Evolutionary conservation across 768 basidiomycete species (phyloP).

Genomic region (Collybia sp.): DNA sequence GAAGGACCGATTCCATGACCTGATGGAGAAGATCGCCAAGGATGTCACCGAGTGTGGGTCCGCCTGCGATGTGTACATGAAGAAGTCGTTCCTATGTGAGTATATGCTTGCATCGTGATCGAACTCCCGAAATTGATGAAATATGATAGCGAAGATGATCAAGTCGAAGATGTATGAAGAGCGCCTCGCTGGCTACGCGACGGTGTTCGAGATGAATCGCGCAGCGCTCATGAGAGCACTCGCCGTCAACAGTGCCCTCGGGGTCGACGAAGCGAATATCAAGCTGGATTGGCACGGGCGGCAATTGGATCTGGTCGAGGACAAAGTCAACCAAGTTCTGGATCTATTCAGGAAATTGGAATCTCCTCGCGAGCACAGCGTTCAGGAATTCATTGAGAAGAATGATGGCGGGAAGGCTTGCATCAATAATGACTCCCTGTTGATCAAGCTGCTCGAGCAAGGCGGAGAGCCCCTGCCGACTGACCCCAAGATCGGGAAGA

Average conservation of each 20-base stretch:
- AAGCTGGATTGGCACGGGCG: slow-evolving; percentile 19
- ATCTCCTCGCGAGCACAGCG: slow-evolving; percentile 32
- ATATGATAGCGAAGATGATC: slow-evolving; percentile 31
- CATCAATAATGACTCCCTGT: slow-evolving; percentile 24
- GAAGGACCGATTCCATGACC: slow-evolving; percentile 22
- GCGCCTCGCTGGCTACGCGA: slow-evolving; percentile 26
- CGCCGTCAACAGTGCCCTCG: slow-evolving; percentile 29
- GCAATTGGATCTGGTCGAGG: slow-evolving; percentile 16
- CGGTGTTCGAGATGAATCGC: slow-evolving; percentile 27
- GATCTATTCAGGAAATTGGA: slow-evolving; percentile 32
- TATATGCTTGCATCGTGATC: not conserved
- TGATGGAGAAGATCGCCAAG: slow-evolving; percentile 24
- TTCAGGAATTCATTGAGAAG: slow-evolving; percentile 30
- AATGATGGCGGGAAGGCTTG: slow-evolving; percentile 33
- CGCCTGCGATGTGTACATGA: slow-evolving; percentile 40
- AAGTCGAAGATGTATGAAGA: slow-evolving; percentile 32
- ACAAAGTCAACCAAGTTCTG: slow-evolving; percentile 25
- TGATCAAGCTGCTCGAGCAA: slow-evolving; percentile 25
- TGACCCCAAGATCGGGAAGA: slow-evolving; percentile 19
- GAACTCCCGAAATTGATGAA: not conserved
- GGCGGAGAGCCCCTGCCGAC: slow-evolving; percentile 22
- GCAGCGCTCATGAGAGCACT: slow-evolving; percentile 30
- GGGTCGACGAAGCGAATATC: slow-evolving; percentile 27
- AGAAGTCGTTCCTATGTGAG: slow-evolving; percentile 33
- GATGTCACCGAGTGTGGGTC: slow-evolving; percentile 41